Evolutionary conservation across 441 rosid species (phyloP).

Genomic region (Gossypium gossypioides): DNA sequence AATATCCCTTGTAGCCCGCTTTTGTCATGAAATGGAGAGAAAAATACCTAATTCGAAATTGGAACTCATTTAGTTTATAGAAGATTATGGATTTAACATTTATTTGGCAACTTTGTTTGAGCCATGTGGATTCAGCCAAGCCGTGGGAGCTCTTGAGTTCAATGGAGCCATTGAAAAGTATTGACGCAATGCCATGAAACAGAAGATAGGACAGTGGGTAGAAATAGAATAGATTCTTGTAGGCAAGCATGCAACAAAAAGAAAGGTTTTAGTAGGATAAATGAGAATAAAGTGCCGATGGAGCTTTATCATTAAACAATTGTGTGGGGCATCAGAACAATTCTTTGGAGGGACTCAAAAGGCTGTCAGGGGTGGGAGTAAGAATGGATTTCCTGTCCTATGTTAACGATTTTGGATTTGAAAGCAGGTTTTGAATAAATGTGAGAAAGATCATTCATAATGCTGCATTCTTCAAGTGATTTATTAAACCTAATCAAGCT

Average conservation of each 20-base stretch:
- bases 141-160: not conserved
- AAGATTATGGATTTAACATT: not conserved
- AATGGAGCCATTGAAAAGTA: not conserved
- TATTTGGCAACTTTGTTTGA: not conserved
- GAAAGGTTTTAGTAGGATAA: not conserved
- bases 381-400: not conserved
- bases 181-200: not conserved
- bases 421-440: not conserved
- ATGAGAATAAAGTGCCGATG: not conserved
- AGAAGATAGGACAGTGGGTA: not conserved
- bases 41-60: not conserved
- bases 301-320: not conserved
- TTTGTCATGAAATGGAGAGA: not conserved
- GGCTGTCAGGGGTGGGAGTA: not conserved
- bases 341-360: not conserved
- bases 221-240: not conserved
- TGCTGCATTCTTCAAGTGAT: not conserved
- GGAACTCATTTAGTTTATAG: not conserved
- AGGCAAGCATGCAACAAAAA: not conserved
- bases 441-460: not conserved
- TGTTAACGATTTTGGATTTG: not conserved
- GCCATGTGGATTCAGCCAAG: slow-evolving; percentile 1
- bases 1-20: not conserved
- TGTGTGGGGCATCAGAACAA: not conserved
- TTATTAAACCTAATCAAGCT: not conserved